Conservation (phyloP, 2,329 filamentous ascomycete species). For the Torrubiella hemipterigena region DNA sequence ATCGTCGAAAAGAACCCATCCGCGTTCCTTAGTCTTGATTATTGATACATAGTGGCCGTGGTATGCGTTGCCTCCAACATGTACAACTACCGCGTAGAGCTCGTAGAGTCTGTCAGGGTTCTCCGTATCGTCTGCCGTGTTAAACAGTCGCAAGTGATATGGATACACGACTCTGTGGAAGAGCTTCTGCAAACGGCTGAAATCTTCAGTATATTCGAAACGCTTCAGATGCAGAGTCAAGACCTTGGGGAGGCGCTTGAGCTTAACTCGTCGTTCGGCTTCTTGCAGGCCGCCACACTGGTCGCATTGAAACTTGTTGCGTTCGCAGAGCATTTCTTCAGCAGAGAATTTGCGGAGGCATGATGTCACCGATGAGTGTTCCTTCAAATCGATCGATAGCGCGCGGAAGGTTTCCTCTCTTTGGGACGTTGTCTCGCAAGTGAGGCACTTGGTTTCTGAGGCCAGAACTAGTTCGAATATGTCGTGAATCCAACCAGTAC, state of each 20-base stretch:
- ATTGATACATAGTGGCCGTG: slow-evolving; percentile 97
- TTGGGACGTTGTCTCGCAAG: slow-evolving; percentile 90
- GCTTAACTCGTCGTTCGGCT: slow-evolving; percentile 98
- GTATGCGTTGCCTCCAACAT: slow-evolving; percentile 93
- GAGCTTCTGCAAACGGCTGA: slow-evolving; percentile 85
- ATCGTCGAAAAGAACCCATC: slow-evolving; percentile 94
- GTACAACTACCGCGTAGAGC: slow-evolving; percentile 91
- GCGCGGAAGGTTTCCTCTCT: slow-evolving; percentile 94
- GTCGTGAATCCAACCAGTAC: slow-evolving; percentile 87
- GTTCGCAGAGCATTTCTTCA: slow-evolving; percentile 95
- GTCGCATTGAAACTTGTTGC: slow-evolving; percentile 98
- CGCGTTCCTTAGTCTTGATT: slow-evolving; percentile 91
- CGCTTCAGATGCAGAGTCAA: slow-evolving; percentile 87
- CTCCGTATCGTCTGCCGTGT: slow-evolving; percentile 90
- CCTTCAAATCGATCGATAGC: slow-evolving; percentile 87
- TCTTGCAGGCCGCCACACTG: slow-evolving; percentile 94
- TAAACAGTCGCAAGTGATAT: slow-evolving; percentile 91
- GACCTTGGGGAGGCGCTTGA: slow-evolving; percentile 86
- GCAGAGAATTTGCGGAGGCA: slow-evolving; percentile 93
- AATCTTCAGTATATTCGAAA: slow-evolving; percentile 97
- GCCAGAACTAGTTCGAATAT: slow-evolving; percentile 91
- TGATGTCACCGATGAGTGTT: slow-evolving; percentile 91
- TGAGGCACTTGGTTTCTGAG: slow-evolving; percentile 92
- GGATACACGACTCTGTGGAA: slow-evolving; percentile 96
- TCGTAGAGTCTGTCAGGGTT: slow-evolving; percentile 92